These are phyloP conservation scores for Candida schatavii DNA, from an alignment of 805 yeast species.

Conservation along the genomic window DNA sequence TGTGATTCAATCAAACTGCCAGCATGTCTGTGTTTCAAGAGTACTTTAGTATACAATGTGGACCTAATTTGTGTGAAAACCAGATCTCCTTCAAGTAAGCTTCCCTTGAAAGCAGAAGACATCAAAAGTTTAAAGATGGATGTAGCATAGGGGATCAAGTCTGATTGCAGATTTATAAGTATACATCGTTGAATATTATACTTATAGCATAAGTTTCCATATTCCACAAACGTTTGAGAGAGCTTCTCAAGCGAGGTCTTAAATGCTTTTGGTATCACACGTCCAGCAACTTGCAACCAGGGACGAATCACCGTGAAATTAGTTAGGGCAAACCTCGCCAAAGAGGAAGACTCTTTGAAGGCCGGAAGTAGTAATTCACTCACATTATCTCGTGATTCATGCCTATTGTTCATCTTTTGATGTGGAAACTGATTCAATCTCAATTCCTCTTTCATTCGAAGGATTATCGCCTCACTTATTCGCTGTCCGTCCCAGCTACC, in stretches of 20 bases:
- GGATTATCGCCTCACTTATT: neutral
- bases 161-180: neutral
- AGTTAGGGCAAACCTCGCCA: neutral
- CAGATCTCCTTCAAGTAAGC: neutral
- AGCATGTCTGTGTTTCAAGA: neutral
- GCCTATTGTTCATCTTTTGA: neutral
- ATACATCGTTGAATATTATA: neutral
- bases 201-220: neutral
- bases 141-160: neutral
- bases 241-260: neutral
- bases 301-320: neutral
- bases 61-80: neutral
- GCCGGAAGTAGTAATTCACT: too few relatives aligned
- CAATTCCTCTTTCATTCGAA: neutral
- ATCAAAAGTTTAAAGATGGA: neutral
- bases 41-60: neutral
- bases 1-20: constrained; percentile 8
- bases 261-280: too few relatives aligned
- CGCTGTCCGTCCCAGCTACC: neutral
- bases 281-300: too few relatives aligned
- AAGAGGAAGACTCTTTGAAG: neutral
- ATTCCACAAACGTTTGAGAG: neutral
- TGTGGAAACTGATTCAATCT: neutral
- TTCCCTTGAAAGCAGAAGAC: neutral
- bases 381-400: too few relatives aligned